phyloP scores from a whole-genome alignment of 257 asterid genomes.

The Orobanche coerulescens region DNA sequence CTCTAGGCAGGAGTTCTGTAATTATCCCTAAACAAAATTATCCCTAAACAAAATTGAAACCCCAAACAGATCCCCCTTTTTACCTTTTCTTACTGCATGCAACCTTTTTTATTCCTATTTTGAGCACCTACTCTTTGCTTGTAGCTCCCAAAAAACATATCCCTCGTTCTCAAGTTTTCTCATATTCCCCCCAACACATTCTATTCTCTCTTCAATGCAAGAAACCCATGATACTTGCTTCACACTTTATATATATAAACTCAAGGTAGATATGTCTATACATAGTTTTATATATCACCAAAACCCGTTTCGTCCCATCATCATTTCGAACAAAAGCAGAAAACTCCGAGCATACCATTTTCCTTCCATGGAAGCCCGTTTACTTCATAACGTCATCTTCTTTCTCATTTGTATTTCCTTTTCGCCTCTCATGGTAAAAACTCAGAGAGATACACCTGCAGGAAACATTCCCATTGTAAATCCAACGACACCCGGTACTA shows the following conservation, averaged over 20 bases:
- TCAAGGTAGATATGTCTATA: neutral
- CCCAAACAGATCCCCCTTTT: slow-evolving; percentile 27
- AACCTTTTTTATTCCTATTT: slow-evolving; percentile 27
- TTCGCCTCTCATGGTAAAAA: slow-evolving; percentile 30
- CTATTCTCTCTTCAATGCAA: slow-evolving; percentile 51
- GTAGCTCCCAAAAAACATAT: slow-evolving; percentile 49
- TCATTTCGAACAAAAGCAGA: neutral
- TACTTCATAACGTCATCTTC: slow-evolving; percentile 25
- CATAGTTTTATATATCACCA: neutral
- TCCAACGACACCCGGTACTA: slow-evolving; percentile 56
- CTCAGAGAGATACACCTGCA: slow-evolving; percentile 30
- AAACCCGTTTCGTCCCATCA: slow-evolving; percentile 7
- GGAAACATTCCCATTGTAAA: slow-evolving; percentile 64
- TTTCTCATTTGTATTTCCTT: slow-evolving; percentile 38
- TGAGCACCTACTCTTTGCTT: slow-evolving; percentile 59
- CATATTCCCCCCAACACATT: slow-evolving; percentile 61
- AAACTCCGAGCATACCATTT: neutral
- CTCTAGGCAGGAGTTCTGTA: too few species aligned
- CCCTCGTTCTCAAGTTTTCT: slow-evolving; percentile 75
- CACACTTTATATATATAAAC: slow-evolving; percentile 42
- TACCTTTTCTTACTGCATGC: slow-evolving; percentile 33
- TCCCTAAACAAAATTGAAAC: neutral
- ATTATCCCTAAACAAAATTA: too few species aligned
- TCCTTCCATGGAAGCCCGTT: slow-evolving; percentile 28
- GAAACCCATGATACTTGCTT: slow-evolving; percentile 88